Conservation (phyloP, 2,329 filamentous ascomycete genomes). For the Trichoderma gracile region DNA sequence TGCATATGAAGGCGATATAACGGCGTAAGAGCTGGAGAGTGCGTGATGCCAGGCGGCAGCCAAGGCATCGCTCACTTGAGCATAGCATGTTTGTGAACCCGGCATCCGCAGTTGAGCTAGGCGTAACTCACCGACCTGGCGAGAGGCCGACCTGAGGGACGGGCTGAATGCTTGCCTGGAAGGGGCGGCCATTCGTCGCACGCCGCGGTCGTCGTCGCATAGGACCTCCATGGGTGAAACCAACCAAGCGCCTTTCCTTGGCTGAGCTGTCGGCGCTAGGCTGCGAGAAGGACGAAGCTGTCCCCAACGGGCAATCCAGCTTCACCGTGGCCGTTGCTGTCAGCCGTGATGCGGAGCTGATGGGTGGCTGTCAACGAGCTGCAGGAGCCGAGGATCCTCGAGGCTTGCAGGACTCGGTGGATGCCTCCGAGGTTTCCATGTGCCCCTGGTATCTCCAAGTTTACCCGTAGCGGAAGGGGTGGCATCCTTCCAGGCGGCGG, state of each 20-base stretch:
- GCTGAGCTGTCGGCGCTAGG: neutral
- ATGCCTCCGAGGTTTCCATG: slow-evolving; percentile 13
- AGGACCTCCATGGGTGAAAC: neutral
- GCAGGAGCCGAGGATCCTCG: slow-evolving; percentile 5
- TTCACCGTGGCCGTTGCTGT: slow-evolving; percentile 10
- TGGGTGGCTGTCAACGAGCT: slow-evolving; percentile 11
- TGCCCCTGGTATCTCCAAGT: slow-evolving; percentile 9
- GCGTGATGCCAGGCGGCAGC: slow-evolving; percentile 20
- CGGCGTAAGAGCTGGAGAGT: slow-evolving; percentile 4
- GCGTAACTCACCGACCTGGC: neutral
- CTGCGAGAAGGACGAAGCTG: slow-evolving; percentile 4
- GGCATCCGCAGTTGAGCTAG: slow-evolving; percentile 7
- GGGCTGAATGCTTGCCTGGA: slow-evolving; percentile 23
- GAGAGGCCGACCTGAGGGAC: slow-evolving; percentile 6
- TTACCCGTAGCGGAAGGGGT: neutral
- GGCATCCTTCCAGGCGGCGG: slow-evolving; percentile 6
- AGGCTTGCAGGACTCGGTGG: slow-evolving; percentile 21
- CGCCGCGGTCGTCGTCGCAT: neutral
- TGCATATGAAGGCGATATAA: slow-evolving; percentile 14
- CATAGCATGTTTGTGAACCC: slow-evolving; percentile 17
- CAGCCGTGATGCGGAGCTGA: slow-evolving; percentile 3
- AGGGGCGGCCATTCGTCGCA: neutral
- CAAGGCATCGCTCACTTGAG: slow-evolving; percentile 27
- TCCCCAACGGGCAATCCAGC: slow-evolving; percentile 4
- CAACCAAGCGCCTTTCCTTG: neutral